Conservation (phyloP, 768 basidiomycete species). For the Mycena venus region DNA sequence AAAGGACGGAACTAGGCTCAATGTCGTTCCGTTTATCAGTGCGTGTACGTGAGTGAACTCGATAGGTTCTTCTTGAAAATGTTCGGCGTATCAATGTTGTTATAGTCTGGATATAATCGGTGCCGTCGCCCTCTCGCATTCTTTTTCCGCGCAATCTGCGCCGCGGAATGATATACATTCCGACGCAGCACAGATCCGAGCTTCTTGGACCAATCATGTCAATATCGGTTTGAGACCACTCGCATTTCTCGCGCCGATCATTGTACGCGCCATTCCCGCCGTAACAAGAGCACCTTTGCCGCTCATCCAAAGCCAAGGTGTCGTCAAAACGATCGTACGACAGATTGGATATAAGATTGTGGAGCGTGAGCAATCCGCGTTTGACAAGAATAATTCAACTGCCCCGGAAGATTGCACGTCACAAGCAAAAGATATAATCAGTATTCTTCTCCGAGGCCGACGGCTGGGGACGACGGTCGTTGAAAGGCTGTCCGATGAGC, state of each 20-base stretch:
- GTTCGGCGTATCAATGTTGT: background rate
- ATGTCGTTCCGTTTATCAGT: conserved; percentile 38
- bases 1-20: conserved; percentile 29
- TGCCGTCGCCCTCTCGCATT: conserved; percentile 56
- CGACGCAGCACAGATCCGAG: conserved; percentile 41
- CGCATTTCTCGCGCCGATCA: conserved; percentile 44
- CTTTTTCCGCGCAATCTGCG: conserved; percentile 44
- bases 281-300: conserved; percentile 40
- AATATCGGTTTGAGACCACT: conserved; percentile 31
- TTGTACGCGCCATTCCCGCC: conserved; percentile 44
- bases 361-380: conserved; percentile 29
- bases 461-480: conserved; percentile 9
- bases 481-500: conserved; percentile 32
- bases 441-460: conserved; percentile 36
- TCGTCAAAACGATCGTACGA: conserved; percentile 38
- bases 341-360: conserved; percentile 41
- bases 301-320: conserved; percentile 41
- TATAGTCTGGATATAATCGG: conserved; percentile 46
- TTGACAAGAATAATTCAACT: background rate
- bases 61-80: background rate
- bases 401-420: background rate
- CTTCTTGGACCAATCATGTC: conserved; percentile 40
- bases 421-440: conserved; percentile 39
- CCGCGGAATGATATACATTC: conserved; percentile 16
- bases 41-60: conserved; percentile 37